Base-by-base conservation (phyloP, 352 stramenopile species). In the Phytophthora quininea region DNA sequence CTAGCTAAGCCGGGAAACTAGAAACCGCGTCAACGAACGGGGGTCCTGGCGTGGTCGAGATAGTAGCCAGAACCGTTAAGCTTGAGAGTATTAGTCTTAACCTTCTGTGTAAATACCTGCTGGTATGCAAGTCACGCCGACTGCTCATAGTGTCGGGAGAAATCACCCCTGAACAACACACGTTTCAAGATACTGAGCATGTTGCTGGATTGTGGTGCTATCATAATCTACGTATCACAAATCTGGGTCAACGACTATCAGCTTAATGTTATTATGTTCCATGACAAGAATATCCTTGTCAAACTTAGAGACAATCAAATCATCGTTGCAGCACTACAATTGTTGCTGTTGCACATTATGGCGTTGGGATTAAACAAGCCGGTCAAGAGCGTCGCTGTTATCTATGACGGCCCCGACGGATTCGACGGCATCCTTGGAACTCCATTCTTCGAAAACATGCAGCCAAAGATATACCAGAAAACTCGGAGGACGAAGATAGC, bases 251-350 rank as follows among this genome's bases (percentile, higher is more conserved):
- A 24, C 37, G 12, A 12, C 7, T 12, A 43, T 43, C 37, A 14
- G 37, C 37, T 43, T 12, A 7, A 43, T 7, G 12, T 12, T 12
- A 43, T 14, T 12, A 43, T 14, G 37, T 43, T 43, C 37, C 8
- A 43, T 12, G 12, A 43, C 12, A 43, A 43, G 12, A 43, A 43
- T 43, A 43, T 43, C 37, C 12, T 7, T 12, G 37, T 43, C 37
- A 59, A 69, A 52, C 52, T 69, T 7, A 30, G 53, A 29, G 35
- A 69, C 37, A 63, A 63, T 51, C 64, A 64, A 2, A 64, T 69
- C 29, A 46, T 47, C 4, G 54, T 54, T 30, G 14, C 62, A 14
- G 19, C 51, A 1, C 15, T 69, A 14, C 31, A 64, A 19, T 10
- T 69, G 15, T 33, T 59, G 35, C 37, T 12, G 12, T 43, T 14